These are phyloP conservation scores for Zygoascus ofunaensis DNA, from an alignment of 805 yeast species.

Conservation along the genomic window DNA sequence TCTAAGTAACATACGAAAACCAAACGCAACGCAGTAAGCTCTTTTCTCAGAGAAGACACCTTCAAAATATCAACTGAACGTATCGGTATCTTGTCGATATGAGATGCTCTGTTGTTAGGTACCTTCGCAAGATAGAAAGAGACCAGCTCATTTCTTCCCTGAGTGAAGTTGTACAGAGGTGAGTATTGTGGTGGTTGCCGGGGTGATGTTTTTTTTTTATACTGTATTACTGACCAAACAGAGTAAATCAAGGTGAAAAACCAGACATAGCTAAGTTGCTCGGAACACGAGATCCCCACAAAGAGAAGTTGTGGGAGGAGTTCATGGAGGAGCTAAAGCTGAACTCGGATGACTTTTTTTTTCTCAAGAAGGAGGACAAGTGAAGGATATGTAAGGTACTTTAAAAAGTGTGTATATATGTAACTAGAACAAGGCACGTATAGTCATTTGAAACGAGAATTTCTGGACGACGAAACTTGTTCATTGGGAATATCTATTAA, in stretches of 20 bases:
- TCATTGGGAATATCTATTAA: too few relatives aligned
- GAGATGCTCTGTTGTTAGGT: not conserved
- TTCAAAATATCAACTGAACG: too few relatives aligned
- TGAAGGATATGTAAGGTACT: not conserved
- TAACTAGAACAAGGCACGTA: not conserved
- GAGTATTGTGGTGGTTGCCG: not conserved
- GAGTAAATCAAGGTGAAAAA: slow-evolving; percentile 9
- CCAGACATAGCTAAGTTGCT: slow-evolving; percentile 20
- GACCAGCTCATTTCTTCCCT: not conserved
- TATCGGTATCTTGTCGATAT: too few relatives aligned
- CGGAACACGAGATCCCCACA: slow-evolving; percentile 12
- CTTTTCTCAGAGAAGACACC: too few relatives aligned
- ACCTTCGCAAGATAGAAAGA: not conserved
- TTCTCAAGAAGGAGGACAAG: slow-evolving; percentile 6
- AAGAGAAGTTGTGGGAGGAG: slow-evolving; percentile 13
- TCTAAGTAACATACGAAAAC: too few relatives aligned
- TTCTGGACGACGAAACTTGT: too few relatives aligned
- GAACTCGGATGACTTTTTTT: slow-evolving; percentile 4
- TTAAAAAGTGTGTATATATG: not conserved
- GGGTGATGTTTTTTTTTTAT: slow-evolving; percentile 1
- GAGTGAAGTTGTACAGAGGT: slow-evolving; percentile 1
- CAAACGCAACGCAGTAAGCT: too few relatives aligned
- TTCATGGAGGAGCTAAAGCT: slow-evolving; percentile 6
- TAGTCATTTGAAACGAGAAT: not conserved
- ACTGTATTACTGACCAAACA: too few relatives aligned